These are phyloP conservation scores for Pseudovirgaria hyperparasitica DNA, from an alignment of 2,329 filamentous ascomycete species.

Conservation along the genomic window DNA sequence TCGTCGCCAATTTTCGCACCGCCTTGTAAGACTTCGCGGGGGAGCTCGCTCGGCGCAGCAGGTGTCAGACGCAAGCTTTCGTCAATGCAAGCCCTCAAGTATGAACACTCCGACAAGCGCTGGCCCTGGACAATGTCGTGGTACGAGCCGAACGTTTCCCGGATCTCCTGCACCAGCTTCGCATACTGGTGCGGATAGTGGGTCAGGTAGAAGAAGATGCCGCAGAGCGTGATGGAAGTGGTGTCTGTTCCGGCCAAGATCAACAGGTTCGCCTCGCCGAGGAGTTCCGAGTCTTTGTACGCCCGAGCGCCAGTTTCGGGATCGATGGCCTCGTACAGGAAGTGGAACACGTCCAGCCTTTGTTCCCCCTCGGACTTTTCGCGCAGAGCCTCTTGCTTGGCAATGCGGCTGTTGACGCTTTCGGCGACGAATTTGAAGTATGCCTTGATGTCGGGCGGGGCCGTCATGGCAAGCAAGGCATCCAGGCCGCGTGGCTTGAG, in stretches of 20 bases:
- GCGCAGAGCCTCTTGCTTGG: constrained; percentile 5
- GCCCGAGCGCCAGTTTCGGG: constrained; percentile 20
- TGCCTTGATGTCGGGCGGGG: constrained; percentile 1
- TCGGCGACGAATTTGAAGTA: constrained; percentile 5
- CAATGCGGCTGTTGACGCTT: constrained; percentile 3
- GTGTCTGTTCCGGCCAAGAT: constrained; percentile 29
- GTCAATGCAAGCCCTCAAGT: constrained; percentile 10
- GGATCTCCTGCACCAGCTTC: constrained; percentile 7
- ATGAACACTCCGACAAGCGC: constrained; percentile 6
- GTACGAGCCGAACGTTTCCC: constrained; percentile 3
- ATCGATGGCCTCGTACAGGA: constrained; percentile 27
- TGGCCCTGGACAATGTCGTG: constrained; percentile 6
- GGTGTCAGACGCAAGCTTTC: constrained; percentile 10
- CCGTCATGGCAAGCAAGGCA: constrained; percentile 3
- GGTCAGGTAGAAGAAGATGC: constrained; percentile 23
- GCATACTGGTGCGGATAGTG: constrained; percentile 10
- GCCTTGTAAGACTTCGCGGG: constrained; percentile 8
- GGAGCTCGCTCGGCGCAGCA: constrained; percentile 8
- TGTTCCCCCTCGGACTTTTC: constrained; percentile 5
- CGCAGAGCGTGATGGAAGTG: constrained; percentile 14
- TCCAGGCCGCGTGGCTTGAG: constrained; percentile 7
- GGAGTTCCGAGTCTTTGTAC: constrained; percentile 22
- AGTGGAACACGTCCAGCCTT: constrained; percentile 24
- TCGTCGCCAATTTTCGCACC: constrained; percentile 9
- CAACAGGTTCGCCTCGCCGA: constrained; percentile 28